Evolutionary conservation across 306 rosid species (phyloP), one percentile per base, ranked within the genome.

Genomic region (Begonia fuchsioides): DNA sequence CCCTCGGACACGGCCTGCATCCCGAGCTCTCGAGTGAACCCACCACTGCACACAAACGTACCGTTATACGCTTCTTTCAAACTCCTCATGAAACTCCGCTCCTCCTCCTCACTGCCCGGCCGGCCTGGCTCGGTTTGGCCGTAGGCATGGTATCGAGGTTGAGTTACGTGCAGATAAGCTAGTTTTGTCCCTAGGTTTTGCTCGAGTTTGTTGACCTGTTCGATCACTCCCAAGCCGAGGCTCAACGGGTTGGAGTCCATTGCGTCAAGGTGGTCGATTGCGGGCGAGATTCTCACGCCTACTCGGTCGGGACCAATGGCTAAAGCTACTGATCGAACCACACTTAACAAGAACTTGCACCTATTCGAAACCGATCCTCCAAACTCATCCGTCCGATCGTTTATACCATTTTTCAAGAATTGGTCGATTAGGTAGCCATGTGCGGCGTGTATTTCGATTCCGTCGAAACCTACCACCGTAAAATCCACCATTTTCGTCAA

Each of bases 191-290:
- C 80, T 4, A 61, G 13, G 41, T 73, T 54, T 51, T 65, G 68
- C 51, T 83, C 93, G 26, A 81, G 54, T 58, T 59, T 71, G 77
- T 90, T 84, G 10, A 90, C 92, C 53, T 68, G 73, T 44, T 79
- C 87, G 1, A 79, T 68, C 62, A 90, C 94, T 15, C 78, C 84
- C 47, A 90, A 61, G 49, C 95, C 95, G 40, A 90, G 76, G 54
- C 62, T 12, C 7, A 81, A 64, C 15, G 97, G 95, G 61, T 81
- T 61, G 15, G 97, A 84, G 60, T 84, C 95, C n/a, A 55, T 45
- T 15, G 97, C 97, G 63, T 90, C 93, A 44, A 76, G 80, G 68
- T 78, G 93, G 44, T 90, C 97, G 11, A 84, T 90, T 39, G 97
- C 95, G 2, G 95, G 95, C 32, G 95, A 83, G 51, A 88, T 69